phyloP scores from a whole-genome alignment of 2,329 filamentous ascomycete genomes.

The Pseudophaeomoniella oleicola region DNA sequence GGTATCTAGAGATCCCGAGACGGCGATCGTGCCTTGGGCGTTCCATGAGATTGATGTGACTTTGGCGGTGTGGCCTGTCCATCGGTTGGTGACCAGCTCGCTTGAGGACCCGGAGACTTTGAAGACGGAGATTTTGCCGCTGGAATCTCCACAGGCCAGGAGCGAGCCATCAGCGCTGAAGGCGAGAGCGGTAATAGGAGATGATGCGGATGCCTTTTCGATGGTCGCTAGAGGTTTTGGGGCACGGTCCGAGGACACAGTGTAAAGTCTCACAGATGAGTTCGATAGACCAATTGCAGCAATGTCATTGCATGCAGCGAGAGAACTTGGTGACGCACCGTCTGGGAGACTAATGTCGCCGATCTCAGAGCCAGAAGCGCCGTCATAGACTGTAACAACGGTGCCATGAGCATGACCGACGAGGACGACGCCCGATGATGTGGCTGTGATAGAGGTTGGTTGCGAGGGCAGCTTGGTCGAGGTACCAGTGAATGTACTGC shows the following conservation, averaged over 20 bases:
- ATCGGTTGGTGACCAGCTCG: constrained; percentile 54
- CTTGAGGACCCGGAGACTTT: constrained; percentile 28
- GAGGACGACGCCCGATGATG: constrained; percentile 36
- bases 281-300: constrained; percentile 67
- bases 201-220: constrained; percentile 47
- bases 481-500: constrained; percentile 60
- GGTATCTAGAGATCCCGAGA: constrained; percentile 76
- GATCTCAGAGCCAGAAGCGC: constrained; percentile 38
- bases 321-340: constrained; percentile 51
- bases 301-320: constrained; percentile 52
- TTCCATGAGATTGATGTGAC: constrained; percentile 66
- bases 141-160: constrained; percentile 67
- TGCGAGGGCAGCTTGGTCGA: constrained; percentile 58
- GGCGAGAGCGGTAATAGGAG: constrained; percentile 61
- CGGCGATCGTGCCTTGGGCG: constrained; percentile 58
- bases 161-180: constrained; percentile 68
- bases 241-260: constrained; percentile 36
- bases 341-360: constrained; percentile 44
- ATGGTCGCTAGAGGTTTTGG: constrained; percentile 40
- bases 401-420: constrained; percentile 39
- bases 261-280: constrained; percentile 64
- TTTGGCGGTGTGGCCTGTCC: constrained; percentile 56
- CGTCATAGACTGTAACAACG: constrained; percentile 42
- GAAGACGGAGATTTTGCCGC: constrained; percentile 81
- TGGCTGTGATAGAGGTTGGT: constrained; percentile 57